Base-by-base conservation (phyloP, 768 basidiomycete species). In the Boletus rufocinnamomeus region DNA sequence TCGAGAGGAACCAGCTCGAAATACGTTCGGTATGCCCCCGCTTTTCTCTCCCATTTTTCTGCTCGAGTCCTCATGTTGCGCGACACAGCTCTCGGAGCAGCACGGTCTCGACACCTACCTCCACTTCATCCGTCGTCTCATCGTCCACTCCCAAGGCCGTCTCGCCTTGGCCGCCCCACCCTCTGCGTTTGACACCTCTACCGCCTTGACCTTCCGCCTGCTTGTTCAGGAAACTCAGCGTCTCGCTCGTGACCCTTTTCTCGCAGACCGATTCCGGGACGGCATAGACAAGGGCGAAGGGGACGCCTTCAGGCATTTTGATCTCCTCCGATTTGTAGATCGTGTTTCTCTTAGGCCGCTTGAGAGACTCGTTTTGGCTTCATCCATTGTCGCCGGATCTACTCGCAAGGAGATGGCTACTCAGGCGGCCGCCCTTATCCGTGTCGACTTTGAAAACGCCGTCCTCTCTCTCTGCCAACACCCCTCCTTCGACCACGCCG, bases 41-140 rank as follows among this genome's bases (percentile, higher is more conserved):
- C 50, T 59, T 62, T 67, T 59, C 52, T 59, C 23, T 45, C 58
- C 53, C 49, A 40, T 51, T 56, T 60, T 56, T 44, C 19, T 35
- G 11, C 57, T 44, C 49, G 7, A 35, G 50, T 57, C 49, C 64
- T 65, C 61, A 59, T 61, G 35, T 60, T 53, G 59, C 51, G 58
- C 50, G 69, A 50, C 66, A 49, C 75, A 98, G 96, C 85, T 98
- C 68, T 92, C 93, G 63, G 95, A 98, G 72, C 91, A 95, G 70
- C 94, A 98, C 82, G 95, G 95, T 58, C 83, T 94, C 67, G 95
- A 97, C 76, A 97, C 95, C 57, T 97, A 98, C 77, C 84, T 94
- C 62, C 95, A 99, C 76, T 97, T 97, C 79, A 92, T 99, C 65
- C 92, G 95, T 61, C 89, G 96, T 62, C 89, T 97, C 75, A 92